Evolutionary conservation across 768 basidiomycete genomes (phyloP), one percentile per base, ranked within the genome.

Genomic region (Boletus pseudo-olivaceus): DNA sequence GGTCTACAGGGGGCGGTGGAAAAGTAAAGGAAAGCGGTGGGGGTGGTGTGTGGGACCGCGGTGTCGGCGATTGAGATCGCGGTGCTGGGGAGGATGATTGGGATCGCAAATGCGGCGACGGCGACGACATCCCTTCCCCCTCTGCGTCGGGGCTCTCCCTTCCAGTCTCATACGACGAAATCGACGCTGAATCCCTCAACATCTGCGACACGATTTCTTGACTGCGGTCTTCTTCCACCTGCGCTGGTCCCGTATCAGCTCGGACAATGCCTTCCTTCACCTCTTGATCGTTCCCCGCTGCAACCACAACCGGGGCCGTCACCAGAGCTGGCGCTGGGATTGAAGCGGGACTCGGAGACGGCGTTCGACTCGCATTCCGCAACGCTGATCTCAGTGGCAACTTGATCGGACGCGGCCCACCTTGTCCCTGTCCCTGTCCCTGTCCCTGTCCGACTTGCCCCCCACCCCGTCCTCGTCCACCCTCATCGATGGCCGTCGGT

Each of bases 141-240:
- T 38, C 41, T 6, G 60, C 68, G 27, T 76, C 72, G 41, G 82
- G 73, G 29, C 67, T 72, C 64, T 88, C 88, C 43, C 76, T 75
- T 5, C 77, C 85, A 0, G 88, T 88, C 62, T 82, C 85, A 56
- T 86, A 88, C 42, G 85, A 84, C 20, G 81, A 83, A 4, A 82
- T 72, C 33, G 68, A 70, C 30, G 56, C 58, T 17, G 66, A 65
- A 41, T 67, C 65, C 12, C 64, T 51, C 44, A 48, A 35, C 27
- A 49, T 12, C 4, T 34, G 26, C n/a, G 43, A 15, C 17, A 39
- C 12, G 5, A 48, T 20, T 20, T 15, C 27, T 30, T 38, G 39
- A 37, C 40, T 33, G 15, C 19, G 30, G 6, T 38, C 32, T 32
- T 41, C 38, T 9, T 38, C 41, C 7, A 2, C 39, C 30, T 43